phyloP scores from a whole-genome alignment of 805 yeast species.

The Candida morakotiae region DNA sequence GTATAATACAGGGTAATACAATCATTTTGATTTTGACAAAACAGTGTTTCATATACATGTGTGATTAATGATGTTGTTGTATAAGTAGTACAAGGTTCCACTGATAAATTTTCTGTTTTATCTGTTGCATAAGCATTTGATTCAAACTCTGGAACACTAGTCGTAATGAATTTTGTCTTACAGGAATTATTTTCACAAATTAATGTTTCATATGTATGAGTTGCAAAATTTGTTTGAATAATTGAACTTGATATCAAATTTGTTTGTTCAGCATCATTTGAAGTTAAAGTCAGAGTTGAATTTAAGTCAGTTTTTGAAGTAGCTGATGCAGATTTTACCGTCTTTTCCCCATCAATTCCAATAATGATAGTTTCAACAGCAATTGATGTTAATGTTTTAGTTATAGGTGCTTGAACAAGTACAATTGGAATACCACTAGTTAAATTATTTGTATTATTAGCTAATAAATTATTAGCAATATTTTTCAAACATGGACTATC shows the following conservation, averaged over 20 bases:
- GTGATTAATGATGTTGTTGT: slow-evolving; percentile 17
- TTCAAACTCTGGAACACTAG: no score
- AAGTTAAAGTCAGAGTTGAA: no score
- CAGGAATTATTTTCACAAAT: no score
- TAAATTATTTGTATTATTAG: slow-evolving; percentile 14
- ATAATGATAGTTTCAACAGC: not conserved
- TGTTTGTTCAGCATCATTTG: no score
- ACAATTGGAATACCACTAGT: slow-evolving; percentile 26
- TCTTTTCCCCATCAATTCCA: no score
- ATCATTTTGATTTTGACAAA: slow-evolving; percentile 11
- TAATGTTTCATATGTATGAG: no score
- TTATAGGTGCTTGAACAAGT: slow-evolving; percentile 21
- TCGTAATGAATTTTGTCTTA: no score
- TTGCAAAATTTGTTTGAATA: no score
- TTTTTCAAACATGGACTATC: slow-evolving; percentile 19
- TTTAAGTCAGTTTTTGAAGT: no score
- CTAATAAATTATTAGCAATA: slow-evolving; percentile 15
- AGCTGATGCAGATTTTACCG: not conserved
- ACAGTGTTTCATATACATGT: slow-evolving; percentile 12
- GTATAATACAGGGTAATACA: slow-evolving; percentile 11
- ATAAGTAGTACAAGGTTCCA: slow-evolving; percentile 3
- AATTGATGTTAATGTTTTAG: not conserved
- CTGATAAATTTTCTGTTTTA: not conserved
- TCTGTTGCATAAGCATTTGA: no score
- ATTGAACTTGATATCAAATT: no score